Percentiles rank a stretch among this genome's conserved stretches.
Conservation (phyloP, 2,329 filamentous ascomycete genomes). For the Endothia cerciana region DNA sequence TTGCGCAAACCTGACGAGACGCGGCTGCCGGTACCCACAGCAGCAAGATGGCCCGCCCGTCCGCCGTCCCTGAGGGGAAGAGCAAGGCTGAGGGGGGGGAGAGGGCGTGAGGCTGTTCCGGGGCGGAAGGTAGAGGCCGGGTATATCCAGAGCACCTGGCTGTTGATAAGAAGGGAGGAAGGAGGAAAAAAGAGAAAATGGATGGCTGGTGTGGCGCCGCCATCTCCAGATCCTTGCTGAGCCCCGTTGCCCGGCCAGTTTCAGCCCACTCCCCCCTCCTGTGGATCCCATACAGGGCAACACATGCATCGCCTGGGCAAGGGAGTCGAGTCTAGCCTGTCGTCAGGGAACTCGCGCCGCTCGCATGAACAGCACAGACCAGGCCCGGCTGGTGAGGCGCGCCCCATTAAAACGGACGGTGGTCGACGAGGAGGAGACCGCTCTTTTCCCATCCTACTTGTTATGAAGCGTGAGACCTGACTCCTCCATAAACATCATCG, state of each 20-base stretch:
- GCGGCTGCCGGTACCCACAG: neutral
- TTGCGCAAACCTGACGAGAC: conserved; percentile 20
- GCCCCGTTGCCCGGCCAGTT: conserved; percentile 3
- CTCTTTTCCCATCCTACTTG: conserved; percentile 32
- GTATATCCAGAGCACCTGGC: too few relatives aligned
- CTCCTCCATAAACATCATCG: conserved; percentile 35
- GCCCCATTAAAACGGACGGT: conserved; percentile 30
- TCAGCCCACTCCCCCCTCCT: neutral
- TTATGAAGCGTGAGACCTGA: conserved; percentile 25
- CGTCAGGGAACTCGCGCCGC: conserved; percentile 4
- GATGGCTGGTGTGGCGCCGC: neutral
- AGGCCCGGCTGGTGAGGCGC: conserved; percentile 21
- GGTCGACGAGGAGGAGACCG: conserved; percentile 24
- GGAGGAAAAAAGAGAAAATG: too few relatives aligned
- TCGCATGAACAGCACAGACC: conserved; percentile 29
- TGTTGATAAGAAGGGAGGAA: too few relatives aligned
- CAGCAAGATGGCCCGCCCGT: too few relatives aligned
- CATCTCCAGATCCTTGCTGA: conserved; percentile 2
- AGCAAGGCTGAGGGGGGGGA: too few relatives aligned
- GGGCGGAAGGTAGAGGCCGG: too few relatives aligned
- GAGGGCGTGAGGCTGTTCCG: too few relatives aligned
- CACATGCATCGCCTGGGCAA: neutral
- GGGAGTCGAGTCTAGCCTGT: too few relatives aligned
- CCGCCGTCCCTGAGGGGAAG: too few relatives aligned
- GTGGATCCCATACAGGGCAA: too few relatives aligned